Conservation (phyloP, 2,329 filamentous ascomycete species). For the Exserohilum turcica region DNA sequence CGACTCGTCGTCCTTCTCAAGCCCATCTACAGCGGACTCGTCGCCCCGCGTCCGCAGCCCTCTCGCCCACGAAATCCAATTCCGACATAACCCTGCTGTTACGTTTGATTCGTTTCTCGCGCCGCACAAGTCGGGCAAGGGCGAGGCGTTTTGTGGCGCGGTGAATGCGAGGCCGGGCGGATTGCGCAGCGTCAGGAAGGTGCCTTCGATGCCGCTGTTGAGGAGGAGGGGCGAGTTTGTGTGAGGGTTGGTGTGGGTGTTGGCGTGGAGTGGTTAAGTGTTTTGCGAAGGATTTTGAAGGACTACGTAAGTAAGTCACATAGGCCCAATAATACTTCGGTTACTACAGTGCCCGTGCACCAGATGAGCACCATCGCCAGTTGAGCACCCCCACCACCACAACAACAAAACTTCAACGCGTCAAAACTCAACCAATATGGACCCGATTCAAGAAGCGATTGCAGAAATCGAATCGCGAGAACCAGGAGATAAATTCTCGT, state of each 20-base stretch:
- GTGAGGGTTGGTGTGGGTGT: background rate
- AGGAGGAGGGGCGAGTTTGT: background rate
- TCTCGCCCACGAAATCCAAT: slow-evolving; percentile 8
- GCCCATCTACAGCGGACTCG: background rate
- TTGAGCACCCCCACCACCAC: no score
- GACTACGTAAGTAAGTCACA: no score
- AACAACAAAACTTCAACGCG: no score
- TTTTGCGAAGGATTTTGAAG: no score
- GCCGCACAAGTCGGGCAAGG: slow-evolving; percentile 33
- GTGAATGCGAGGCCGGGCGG: slow-evolving; percentile 15
- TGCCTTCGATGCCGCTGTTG: slow-evolving; percentile 8
- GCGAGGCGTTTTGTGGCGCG: slow-evolving; percentile 25
- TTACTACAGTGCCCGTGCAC: no score
- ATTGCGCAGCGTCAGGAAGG: background rate
- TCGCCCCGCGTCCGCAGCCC: slow-evolving; percentile 21
- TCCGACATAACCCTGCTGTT: slow-evolving; percentile 14
- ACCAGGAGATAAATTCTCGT: no score
- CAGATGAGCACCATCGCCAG: no score
- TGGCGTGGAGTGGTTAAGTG: no score
- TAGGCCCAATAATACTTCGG: no score
- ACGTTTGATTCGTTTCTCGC: slow-evolving; percentile 38
- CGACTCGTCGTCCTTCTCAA: background rate
- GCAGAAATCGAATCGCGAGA: no score
- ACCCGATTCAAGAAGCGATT: no score
- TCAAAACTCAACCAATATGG: no score